Conservation (phyloP, 2,329 filamentous ascomycete genomes). For the Alternaria conjuncta region DNA sequence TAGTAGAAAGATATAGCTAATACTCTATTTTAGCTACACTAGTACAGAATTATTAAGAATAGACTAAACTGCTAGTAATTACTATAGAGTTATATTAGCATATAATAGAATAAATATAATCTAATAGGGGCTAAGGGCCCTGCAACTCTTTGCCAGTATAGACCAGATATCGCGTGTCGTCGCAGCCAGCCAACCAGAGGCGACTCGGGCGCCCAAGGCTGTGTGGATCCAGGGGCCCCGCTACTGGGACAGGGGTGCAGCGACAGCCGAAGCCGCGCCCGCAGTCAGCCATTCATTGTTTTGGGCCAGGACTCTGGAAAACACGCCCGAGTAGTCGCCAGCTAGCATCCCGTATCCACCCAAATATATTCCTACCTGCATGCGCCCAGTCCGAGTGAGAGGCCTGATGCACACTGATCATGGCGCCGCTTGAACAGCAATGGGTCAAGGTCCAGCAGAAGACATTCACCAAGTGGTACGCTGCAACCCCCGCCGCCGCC, state of each 20-base stretch:
- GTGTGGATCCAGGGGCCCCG: constrained; percentile 22
- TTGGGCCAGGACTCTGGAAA: constrained; percentile 26
- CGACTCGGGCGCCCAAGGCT: not conserved
- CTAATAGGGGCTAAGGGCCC: too few relatives aligned
- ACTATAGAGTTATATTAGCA: too few relatives aligned
- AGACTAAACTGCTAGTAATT: too few relatives aligned
- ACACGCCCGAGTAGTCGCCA: constrained; percentile 29
- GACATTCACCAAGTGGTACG: constrained; percentile 97
- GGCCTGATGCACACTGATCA: constrained; percentile 40
- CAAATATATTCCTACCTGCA: constrained; percentile 31
- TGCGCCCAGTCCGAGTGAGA: constrained; percentile 14
- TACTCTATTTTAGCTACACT: too few relatives aligned
- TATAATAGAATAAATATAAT: too few relatives aligned
- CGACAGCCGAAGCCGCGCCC: constrained; percentile 37
- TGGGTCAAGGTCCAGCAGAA: constrained; percentile 89
- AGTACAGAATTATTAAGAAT: too few relatives aligned
- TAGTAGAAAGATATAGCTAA: too few relatives aligned
- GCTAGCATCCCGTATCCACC: constrained; percentile 21
- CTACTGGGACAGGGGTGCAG: constrained; percentile 19
- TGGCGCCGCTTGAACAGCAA: constrained; percentile 64
- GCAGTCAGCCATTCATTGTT: constrained; percentile 37
- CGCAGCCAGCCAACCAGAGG: constrained; percentile 16
- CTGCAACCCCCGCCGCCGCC: constrained; percentile 21
- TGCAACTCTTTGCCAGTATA: too few relatives aligned
- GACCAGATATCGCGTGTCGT: constrained; percentile 3